These are phyloP conservation scores for Nephelium lappaceum DNA, from an alignment of 345 rosid genomes.

Conservation along the genomic window DNA sequence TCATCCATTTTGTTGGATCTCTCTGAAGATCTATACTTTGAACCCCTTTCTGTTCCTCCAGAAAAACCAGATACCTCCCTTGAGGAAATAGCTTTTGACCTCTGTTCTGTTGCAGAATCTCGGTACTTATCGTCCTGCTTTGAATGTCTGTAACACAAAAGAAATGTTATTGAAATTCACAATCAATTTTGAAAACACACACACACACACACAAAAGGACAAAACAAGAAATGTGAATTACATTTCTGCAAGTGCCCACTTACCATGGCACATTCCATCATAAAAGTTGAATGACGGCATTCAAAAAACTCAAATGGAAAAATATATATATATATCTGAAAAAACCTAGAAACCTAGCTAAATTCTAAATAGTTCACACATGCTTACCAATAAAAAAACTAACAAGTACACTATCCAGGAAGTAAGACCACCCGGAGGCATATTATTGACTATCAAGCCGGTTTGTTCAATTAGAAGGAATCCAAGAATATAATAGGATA, in stretches of 20 bases:
- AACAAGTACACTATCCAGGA: neutral
- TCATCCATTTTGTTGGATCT: constrained; percentile 64
- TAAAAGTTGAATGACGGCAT: neutral
- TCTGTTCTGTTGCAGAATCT: constrained; percentile 52
- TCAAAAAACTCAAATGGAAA: neutral
- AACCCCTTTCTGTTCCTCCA: constrained; percentile 61
- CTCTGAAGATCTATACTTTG: constrained; percentile 62
- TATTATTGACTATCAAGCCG: neutral
- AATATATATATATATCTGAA: neutral
- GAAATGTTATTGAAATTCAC: neutral
- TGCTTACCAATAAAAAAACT: neutral
- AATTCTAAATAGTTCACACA: neutral
- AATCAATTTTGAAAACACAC: constrained; percentile 8
- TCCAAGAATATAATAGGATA: constrained; percentile 21
- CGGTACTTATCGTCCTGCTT: constrained; percentile 59
- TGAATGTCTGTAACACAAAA: constrained; percentile 44
- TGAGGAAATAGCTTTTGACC: constrained; percentile 55
- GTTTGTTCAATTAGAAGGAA: neutral
- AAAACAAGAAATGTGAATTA: neutral
- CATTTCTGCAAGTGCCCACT: neutral
- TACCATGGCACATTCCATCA: neutral
- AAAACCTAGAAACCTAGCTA: neutral
- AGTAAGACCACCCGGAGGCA: neutral
- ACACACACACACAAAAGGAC: too few species aligned
- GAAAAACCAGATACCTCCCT: constrained; percentile 53